Evolutionary conservation across 495 filamentous ascomycete genomes (phyloP).

Genomic region (Tuber umbilicatum): DNA sequence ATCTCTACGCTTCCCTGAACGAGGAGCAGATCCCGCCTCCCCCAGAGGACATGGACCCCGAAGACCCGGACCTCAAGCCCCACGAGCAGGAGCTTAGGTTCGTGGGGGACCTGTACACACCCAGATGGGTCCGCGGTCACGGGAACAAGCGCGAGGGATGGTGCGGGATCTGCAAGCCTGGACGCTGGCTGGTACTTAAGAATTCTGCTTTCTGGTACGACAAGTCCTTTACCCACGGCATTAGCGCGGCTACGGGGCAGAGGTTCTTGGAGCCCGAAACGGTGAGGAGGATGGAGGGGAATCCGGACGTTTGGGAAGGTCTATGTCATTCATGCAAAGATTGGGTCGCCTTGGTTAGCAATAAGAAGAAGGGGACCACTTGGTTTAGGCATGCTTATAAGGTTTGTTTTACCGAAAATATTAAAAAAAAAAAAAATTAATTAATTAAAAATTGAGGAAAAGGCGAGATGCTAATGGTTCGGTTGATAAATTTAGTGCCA

Average conservation of each 20-base stretch:
- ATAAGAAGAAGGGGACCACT: slow-evolving; percentile 78
- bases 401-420: slow-evolving; percentile 47
- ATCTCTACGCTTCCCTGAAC: slow-evolving; percentile 62
- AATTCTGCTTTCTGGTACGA: slow-evolving; percentile 85
- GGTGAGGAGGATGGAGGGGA: slow-evolving; percentile 67
- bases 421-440: neutral
- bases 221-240: slow-evolving; percentile 74
- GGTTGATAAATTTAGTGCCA: slow-evolving; percentile 52
- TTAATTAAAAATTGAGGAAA: no score
- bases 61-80: slow-evolving; percentile 60
- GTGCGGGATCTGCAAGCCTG: slow-evolving; percentile 78
- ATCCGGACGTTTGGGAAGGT: slow-evolving; percentile 74
- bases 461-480: slow-evolving; percentile 17
- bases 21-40: slow-evolving; percentile 64
- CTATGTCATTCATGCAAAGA: slow-evolving; percentile 69
- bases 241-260: slow-evolving; percentile 67
- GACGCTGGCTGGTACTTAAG: slow-evolving; percentile 73
- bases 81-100: slow-evolving; percentile 73
- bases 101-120: slow-evolving; percentile 70
- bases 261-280: slow-evolving; percentile 66
- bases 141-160: slow-evolving; percentile 78
- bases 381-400: slow-evolving; percentile 83
- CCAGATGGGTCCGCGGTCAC: slow-evolving; percentile 68
- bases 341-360: slow-evolving; percentile 71
- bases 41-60: slow-evolving; percentile 66